Conservation (phyloP, 805 yeast species). For the Naumovozyma dairenensis region DNA sequence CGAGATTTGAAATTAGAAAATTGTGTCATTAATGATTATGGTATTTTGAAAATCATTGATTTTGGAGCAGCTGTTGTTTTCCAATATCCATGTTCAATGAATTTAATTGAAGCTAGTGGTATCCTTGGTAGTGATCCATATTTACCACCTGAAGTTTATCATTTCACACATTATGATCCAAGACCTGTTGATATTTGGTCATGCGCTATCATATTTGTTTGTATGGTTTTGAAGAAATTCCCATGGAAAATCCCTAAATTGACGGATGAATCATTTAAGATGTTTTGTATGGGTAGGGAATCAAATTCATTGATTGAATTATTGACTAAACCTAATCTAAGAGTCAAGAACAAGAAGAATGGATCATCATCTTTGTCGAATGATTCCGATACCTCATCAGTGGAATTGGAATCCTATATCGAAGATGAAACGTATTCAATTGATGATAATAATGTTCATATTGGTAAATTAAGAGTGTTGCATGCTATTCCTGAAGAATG, state of each 20-base stretch:
- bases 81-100: conserved; percentile 69
- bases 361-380: not conserved
- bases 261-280: conserved; percentile 66
- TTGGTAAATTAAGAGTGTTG: conserved; percentile 56
- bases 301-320: conserved; percentile 54
- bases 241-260: conserved; percentile 86
- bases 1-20: conserved; percentile 83
- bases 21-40: conserved; percentile 71
- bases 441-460: conserved; percentile 10
- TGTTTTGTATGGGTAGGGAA: conserved; percentile 61
- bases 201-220: conserved; percentile 74
- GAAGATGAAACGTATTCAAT: conserved; percentile 32
- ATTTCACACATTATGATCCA: conserved; percentile 71
- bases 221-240: conserved; percentile 80
- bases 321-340: conserved; percentile 38
- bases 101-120: conserved; percentile 62
- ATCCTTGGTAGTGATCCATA: conserved; percentile 81
- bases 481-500: conserved; percentile 56
- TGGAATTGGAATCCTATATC: not conserved
- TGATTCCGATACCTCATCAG: not conserved
- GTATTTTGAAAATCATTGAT: conserved; percentile 80
- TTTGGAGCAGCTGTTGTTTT: conserved; percentile 88
- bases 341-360: too few relatives aligned
- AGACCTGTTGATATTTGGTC: conserved; percentile 91
- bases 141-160: conserved; percentile 81